Evolutionary conservation across 1,284 basidiomycete genomes (phyloP).

Genomic region (Amylostereum areolatum): DNA sequence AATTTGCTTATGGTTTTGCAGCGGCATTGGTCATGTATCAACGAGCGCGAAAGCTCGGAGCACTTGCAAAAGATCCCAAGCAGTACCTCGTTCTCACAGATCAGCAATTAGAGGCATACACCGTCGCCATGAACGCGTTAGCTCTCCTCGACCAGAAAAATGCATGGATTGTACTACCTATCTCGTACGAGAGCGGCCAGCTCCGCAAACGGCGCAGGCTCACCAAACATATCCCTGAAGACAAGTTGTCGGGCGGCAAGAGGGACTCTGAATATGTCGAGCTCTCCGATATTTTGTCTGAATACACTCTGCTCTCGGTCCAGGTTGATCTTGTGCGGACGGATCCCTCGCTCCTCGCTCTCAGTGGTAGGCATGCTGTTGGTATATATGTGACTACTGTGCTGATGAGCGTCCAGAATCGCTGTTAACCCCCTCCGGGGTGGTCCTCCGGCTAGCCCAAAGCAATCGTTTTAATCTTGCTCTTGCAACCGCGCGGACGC

Average conservation of each 20-base stretch:
- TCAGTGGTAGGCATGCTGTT: constrained; percentile 31
- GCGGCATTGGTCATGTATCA: constrained; percentile 94
- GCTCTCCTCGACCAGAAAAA: constrained; percentile 76
- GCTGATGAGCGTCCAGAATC: constrained; percentile 39
- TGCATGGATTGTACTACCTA: constrained; percentile 77
- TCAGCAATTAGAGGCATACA: constrained; percentile 78
- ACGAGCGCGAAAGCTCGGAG: constrained; percentile 76
- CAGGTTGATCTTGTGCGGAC: constrained; percentile 70
- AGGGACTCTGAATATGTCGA: constrained; percentile 75
- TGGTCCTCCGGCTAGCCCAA: constrained; percentile 80
- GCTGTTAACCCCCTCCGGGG: constrained; percentile 61
- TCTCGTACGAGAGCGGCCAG: constrained; percentile 38
- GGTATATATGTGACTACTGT: constrained; percentile 1
- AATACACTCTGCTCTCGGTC: constrained; percentile 77
- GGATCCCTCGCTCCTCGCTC: constrained; percentile 42
- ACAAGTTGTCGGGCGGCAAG: constrained; percentile 54
- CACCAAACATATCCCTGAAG: constrained; percentile 74
- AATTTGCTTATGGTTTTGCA: constrained; percentile 27
- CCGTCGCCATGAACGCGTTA: constrained; percentile 87
- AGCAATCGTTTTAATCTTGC: constrained; percentile 78
- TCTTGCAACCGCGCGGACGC: constrained; percentile 67
- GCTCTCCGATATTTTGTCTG: constrained; percentile 78
- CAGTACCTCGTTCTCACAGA: constrained; percentile 59
- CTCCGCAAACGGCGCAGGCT: constrained; percentile 67
- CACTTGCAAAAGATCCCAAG: constrained; percentile 41